Evolutionary conservation across 1,284 basidiomycete genomes (phyloP).

Genomic region (Ceratobasidium sp.): DNA sequence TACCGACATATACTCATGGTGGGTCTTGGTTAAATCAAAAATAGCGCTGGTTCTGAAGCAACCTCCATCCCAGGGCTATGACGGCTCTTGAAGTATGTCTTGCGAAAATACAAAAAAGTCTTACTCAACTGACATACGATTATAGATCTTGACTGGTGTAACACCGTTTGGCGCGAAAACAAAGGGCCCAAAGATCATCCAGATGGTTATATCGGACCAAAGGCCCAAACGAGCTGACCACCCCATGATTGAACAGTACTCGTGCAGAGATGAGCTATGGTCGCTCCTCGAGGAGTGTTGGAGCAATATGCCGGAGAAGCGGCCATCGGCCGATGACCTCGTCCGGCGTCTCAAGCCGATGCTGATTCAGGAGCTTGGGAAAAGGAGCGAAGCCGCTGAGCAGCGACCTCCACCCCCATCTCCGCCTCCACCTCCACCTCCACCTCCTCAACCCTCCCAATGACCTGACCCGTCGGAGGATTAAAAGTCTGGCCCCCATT

Average conservation of each 20-base stretch:
- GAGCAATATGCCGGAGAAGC: background rate
- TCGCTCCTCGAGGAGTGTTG: slow-evolving; percentile 27
- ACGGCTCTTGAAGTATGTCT: slow-evolving; percentile 19
- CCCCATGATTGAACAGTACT: slow-evolving; percentile 19
- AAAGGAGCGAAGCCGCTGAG: background rate
- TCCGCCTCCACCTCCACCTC: too few species aligned
- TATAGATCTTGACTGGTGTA: slow-evolving; percentile 34
- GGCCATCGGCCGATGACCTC: slow-evolving; percentile 14
- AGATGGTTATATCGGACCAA: background rate
- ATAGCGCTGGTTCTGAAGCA: too few species aligned
- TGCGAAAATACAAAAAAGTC: too few species aligned
- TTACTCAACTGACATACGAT: background rate
- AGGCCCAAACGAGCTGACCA: slow-evolving; percentile 12
- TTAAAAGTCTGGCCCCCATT: too few species aligned
- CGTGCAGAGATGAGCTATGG: slow-evolving; percentile 9
- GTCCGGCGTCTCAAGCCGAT: slow-evolving; percentile 4
- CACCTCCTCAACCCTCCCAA: too few species aligned
- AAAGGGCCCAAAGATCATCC: slow-evolving; percentile 21
- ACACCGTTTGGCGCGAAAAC: slow-evolving; percentile 26
- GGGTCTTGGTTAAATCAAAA: background rate
- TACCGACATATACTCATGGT: slow-evolving; percentile 39
- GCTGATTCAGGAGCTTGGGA: background rate
- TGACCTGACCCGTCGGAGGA: too few species aligned
- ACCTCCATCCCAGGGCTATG: slow-evolving; percentile 24
- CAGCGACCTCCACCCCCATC: background rate